A percentile compares a stretch with the other conserved stretches of the same genome.
Conservation (phyloP, 768 basidiomycete species). For the Hydnomerulius pinastri region DNA sequence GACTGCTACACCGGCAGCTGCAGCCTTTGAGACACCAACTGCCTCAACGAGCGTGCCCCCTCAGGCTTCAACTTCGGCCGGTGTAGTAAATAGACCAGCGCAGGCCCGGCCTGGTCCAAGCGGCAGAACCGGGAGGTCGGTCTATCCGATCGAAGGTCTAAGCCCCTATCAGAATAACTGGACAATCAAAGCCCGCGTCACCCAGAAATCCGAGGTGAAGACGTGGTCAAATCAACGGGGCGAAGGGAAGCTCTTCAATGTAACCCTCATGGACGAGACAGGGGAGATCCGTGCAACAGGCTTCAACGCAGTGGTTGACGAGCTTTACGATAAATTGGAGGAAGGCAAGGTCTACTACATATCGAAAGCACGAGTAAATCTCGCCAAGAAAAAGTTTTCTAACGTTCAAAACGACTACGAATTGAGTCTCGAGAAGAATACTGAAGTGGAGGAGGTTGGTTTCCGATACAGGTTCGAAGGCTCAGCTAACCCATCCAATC, state of each 20-base stretch:
- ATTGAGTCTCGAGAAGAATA: conserved; percentile 78
- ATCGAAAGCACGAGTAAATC: conserved; percentile 87
- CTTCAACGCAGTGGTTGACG: conserved; percentile 85
- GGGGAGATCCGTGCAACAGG: conserved; percentile 90
- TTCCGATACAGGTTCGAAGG: neutral
- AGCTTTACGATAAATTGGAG: conserved; percentile 79
- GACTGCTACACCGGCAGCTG: conserved; percentile 26
- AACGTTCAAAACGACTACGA: conserved; percentile 93
- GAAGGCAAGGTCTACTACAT: conserved; percentile 93
- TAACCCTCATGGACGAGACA: conserved; percentile 92
- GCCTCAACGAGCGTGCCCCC: conserved; percentile 32
- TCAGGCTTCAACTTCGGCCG: conserved; percentile 25
- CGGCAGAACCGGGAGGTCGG: conserved; percentile 26
- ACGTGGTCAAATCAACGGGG: conserved; percentile 88
- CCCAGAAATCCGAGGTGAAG: conserved; percentile 84
- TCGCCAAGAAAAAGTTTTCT: conserved; percentile 96
- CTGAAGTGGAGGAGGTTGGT: conserved; percentile 82
- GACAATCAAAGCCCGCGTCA: conserved; percentile 96
- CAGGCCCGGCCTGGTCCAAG: conserved; percentile 12
- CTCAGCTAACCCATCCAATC: conserved; percentile 6
- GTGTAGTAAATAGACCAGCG: conserved; percentile 5
- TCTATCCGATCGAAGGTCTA: conserved; percentile 89
- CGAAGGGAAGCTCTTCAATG: conserved; percentile 93
- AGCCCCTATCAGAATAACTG: conserved; percentile 98
- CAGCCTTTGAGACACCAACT: conserved; percentile 24